Evolutionary conservation across 192 early-diverging fungal genomes (phyloP).

Genomic region (Entomortierella chlamydospora): DNA sequence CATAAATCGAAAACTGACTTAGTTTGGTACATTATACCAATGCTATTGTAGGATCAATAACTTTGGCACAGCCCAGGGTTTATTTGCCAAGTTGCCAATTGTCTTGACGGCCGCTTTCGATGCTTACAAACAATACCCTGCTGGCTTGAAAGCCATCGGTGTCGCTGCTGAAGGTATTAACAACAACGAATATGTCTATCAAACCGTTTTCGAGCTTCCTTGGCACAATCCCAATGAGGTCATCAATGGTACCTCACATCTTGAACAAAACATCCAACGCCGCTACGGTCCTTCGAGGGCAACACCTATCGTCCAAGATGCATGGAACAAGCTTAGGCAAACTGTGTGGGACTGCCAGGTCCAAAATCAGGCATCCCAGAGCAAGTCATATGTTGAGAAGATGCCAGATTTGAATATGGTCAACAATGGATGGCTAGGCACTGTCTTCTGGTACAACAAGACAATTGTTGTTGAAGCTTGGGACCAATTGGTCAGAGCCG

Average conservation of each 20-base stretch:
- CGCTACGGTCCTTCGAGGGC: slow-evolving; percentile 30
- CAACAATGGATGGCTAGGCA: slow-evolving; percentile 24
- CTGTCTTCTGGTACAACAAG: slow-evolving; percentile 35
- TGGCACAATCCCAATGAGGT: slow-evolving; percentile 27
- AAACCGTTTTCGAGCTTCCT: slow-evolving; percentile 10
- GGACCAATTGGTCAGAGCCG: slow-evolving; percentile 20
- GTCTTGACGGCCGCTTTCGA: slow-evolving; percentile 10
- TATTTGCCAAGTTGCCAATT: slow-evolving; percentile 20
- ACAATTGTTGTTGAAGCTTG: slow-evolving; percentile 38
- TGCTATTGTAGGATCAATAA: slow-evolving; percentile 32
- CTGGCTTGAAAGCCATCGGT: slow-evolving; percentile 28
- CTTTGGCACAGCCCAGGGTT: slow-evolving; percentile 40
- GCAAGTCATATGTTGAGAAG: slow-evolving; percentile 44
- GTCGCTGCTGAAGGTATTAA: slow-evolving; percentile 39
- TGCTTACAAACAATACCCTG: slow-evolving; percentile 18
- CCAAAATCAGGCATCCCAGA: slow-evolving; percentile 1
- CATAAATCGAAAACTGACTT: no score
- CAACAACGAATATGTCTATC: slow-evolving; percentile 50
- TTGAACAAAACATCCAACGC: slow-evolving; percentile 23
- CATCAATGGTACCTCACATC: slow-evolving; percentile 20
- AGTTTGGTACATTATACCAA: no score
- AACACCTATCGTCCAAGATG: slow-evolving; percentile 16
- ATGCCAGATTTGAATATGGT: slow-evolving; percentile 34
- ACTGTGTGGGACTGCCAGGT: slow-evolving; percentile 43
- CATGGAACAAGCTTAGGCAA: slow-evolving; percentile 22